Conservation (phyloP, 331 rosid genomes). For the Erythrophleum ivorense region DNA sequence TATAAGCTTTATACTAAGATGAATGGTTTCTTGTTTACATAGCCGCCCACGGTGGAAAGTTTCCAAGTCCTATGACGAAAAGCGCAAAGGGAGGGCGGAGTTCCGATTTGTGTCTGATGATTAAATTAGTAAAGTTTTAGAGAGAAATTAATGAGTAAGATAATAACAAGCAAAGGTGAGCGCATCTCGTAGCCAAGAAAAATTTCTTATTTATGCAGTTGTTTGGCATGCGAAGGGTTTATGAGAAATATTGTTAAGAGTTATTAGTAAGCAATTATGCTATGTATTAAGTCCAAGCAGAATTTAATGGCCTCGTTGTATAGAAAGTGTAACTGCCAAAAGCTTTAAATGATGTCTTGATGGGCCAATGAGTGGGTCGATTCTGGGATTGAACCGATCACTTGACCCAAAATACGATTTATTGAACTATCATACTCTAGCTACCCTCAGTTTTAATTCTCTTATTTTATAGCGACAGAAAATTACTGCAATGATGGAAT, state of each 20-base stretch:
- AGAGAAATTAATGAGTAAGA: no score
- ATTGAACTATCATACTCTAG: not conserved
- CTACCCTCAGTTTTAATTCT: not conserved
- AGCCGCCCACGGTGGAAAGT: no score
- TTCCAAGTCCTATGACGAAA: no score
- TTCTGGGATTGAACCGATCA: not conserved
- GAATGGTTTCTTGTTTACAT: no score
- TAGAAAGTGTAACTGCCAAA: not conserved
- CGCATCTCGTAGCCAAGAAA: no score
- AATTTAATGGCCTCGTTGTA: not conserved
- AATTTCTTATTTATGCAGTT: no score
- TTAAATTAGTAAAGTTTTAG: no score
- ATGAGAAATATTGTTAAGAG: no score
- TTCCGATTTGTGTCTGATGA: no score
- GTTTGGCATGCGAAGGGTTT: not conserved
- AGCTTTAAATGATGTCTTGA: not conserved
- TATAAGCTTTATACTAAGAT: no score
- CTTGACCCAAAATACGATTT: not conserved
- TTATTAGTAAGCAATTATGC: not conserved
- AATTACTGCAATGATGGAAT: conserved; percentile 4
- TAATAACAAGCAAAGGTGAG: no score
- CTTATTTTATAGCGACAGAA: not conserved
- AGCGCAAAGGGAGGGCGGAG: no score
- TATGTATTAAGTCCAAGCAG: not conserved
- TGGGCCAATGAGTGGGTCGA: not conserved